Evolutionary conservation across 1,284 basidiomycete genomes (phyloP).

Genomic region (Agaricales sp.): DNA sequence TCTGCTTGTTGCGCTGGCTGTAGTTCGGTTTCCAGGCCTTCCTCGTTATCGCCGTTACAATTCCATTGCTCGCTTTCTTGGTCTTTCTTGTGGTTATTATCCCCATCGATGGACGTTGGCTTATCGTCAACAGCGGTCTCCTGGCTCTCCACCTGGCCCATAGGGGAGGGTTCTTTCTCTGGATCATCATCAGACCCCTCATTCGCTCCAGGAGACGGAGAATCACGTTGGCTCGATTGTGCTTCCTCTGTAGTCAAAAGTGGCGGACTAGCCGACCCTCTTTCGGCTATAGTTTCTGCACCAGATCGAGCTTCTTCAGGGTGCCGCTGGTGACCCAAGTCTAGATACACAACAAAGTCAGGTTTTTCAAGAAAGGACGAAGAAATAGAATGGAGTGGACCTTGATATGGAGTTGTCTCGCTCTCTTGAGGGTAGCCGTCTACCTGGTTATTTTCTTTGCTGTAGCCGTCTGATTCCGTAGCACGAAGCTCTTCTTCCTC

Average conservation of each 20-base stretch:
- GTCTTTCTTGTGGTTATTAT: too few relatives aligned
- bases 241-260: too few relatives aligned
- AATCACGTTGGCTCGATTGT: too few relatives aligned
- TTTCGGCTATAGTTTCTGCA: too few relatives aligned
- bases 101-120: too few relatives aligned
- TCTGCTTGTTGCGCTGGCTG: neutral
- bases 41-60: neutral
- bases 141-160: neutral
- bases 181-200: too few relatives aligned
- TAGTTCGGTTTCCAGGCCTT: too few relatives aligned
- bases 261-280: too few relatives aligned
- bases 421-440: neutral
- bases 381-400: neutral
- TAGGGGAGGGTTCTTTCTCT: too few relatives aligned
- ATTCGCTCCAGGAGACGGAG: too few relatives aligned
- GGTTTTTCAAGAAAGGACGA: neutral
- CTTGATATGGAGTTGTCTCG: neutral
- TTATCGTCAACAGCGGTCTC: neutral
- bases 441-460: neutral
- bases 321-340: neutral
- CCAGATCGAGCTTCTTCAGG: too few relatives aligned
- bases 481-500: neutral
- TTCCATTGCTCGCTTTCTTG: too few relatives aligned
- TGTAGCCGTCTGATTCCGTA: neutral
- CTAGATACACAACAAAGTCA: neutral